phyloP scores from a whole-genome alignment of 805 yeast genomes.

The Starmerella bombicola region DNA sequence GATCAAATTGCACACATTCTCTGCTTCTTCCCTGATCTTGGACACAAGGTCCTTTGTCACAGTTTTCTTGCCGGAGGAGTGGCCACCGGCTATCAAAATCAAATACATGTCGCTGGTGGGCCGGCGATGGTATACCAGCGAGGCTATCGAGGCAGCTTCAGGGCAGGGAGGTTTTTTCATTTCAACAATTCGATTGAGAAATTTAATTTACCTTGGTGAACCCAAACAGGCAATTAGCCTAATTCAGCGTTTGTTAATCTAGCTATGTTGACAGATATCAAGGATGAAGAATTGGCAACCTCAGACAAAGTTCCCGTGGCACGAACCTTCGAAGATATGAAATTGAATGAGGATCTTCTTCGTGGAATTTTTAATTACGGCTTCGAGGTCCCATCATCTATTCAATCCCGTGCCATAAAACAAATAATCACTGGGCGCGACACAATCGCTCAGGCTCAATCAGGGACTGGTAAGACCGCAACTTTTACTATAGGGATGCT shows the following conservation, averaged over 20 bases:
- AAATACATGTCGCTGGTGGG: slow-evolving; percentile 22
- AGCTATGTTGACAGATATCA: slow-evolving; percentile 23
- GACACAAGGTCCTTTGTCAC: slow-evolving; percentile 29
- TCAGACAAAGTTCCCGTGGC: slow-evolving; percentile 42
- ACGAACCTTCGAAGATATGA: slow-evolving; percentile 26
- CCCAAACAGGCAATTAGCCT: no score
- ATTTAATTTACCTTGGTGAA: no score
- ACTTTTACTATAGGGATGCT: slow-evolving; percentile 91
- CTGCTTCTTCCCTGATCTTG: slow-evolving; percentile 22
- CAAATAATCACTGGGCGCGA: slow-evolving; percentile 68
- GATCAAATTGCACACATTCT: slow-evolving; percentile 15
- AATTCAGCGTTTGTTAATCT: no score
- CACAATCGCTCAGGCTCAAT: slow-evolving; percentile 91
- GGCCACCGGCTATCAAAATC: slow-evolving; percentile 51
- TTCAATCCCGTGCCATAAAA: slow-evolving; percentile 67
- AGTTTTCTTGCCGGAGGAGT: slow-evolving; percentile 42
- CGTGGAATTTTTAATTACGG: slow-evolving; percentile 69
- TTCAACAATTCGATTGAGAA: no score
- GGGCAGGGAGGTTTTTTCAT: no score
- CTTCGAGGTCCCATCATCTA: slow-evolving; percentile 69
- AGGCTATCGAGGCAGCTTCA: no score
- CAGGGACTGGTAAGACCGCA: slow-evolving; percentile 99
- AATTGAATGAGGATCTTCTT: slow-evolving; percentile 30
- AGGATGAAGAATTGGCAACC: slow-evolving; percentile 43
- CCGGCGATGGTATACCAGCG: no score